phyloP scores from a whole-genome alignment of 2,329 filamentous ascomycete species.

The Fusarium acutatum region DNA sequence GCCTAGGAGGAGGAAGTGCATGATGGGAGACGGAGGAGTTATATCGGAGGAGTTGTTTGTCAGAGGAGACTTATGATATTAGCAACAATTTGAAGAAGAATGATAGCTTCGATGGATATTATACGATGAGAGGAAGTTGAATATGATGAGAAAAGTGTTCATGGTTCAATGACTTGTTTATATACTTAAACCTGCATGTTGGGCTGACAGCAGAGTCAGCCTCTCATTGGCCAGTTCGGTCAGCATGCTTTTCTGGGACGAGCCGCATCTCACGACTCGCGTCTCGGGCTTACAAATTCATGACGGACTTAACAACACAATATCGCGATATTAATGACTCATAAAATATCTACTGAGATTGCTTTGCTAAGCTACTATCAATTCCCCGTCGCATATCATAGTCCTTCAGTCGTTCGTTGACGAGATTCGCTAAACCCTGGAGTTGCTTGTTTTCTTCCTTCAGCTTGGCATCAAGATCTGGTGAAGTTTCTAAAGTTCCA shows the following conservation, averaged over 20 bases:
- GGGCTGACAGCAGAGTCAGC: background rate
- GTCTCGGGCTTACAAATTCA: background rate
- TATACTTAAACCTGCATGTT: background rate
- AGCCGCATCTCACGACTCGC: background rate
- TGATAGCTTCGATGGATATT: background rate
- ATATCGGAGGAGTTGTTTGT: background rate
- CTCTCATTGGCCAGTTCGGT: slow-evolving; percentile 32
- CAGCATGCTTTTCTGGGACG: background rate
- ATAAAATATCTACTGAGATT: background rate
- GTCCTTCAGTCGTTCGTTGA: slow-evolving; percentile 44
- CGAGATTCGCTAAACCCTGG: slow-evolving; percentile 40
- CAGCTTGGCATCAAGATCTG: slow-evolving; percentile 40
- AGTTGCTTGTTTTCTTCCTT: slow-evolving; percentile 45
- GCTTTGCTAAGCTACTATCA: too few species aligned
- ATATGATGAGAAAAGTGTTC: background rate
- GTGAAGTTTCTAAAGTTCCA: slow-evolving; percentile 44
- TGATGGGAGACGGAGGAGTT: slow-evolving; percentile 2
- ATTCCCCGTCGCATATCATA: slow-evolving; percentile 36
- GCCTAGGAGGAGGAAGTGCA: slow-evolving; percentile 55
- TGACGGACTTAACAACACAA: background rate
- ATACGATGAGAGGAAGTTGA: accelerated
- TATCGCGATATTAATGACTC: accelerated
- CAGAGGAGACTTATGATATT: background rate
- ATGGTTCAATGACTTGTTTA: background rate
- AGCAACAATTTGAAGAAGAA: background rate